phyloP scores from a whole-genome alignment of 192 early-diverging fungal genomes.

The Coemansia sp. region DNA sequence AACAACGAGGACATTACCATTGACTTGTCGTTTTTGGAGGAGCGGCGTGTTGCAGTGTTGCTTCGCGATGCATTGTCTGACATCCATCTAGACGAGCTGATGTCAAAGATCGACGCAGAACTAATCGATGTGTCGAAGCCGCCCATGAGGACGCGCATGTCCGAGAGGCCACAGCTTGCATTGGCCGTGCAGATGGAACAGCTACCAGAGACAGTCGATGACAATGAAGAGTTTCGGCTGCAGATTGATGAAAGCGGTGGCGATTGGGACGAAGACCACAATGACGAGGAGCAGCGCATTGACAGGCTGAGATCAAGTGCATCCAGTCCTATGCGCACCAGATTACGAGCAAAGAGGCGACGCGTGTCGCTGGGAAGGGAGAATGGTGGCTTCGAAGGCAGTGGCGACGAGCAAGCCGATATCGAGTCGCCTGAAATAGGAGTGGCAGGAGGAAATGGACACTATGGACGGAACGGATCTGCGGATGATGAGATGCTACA shows the following conservation, averaged over 20 bases:
- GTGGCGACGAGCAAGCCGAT: not conserved
- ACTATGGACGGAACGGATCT: not conserved
- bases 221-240: constrained; percentile 13
- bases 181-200: not conserved
- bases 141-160: constrained; percentile 19
- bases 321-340: not conserved
- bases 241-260: constrained; percentile 8
- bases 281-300: not conserved
- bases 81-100: constrained; percentile 23
- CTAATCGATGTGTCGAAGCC: constrained; percentile 24
- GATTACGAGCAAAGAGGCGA: not conserved
- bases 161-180: not conserved
- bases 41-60: constrained; percentile 36
- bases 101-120: constrained; percentile 24
- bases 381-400: not conserved
- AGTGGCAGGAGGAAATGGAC: not conserved
- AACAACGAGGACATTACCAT: constrained; percentile 10
- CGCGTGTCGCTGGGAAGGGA: not conserved
- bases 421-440: not conserved
- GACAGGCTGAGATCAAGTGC: not conserved
- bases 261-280: constrained; percentile 3
- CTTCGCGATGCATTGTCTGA: constrained; percentile 29
- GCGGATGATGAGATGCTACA: not conserved
- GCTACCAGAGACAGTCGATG: not conserved
- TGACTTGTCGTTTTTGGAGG: constrained; percentile 43